These are phyloP conservation scores for Cystobasidium sp. DNA, from an alignment of 1,284 basidiomycete genomes.

Conservation along the genomic window DNA sequence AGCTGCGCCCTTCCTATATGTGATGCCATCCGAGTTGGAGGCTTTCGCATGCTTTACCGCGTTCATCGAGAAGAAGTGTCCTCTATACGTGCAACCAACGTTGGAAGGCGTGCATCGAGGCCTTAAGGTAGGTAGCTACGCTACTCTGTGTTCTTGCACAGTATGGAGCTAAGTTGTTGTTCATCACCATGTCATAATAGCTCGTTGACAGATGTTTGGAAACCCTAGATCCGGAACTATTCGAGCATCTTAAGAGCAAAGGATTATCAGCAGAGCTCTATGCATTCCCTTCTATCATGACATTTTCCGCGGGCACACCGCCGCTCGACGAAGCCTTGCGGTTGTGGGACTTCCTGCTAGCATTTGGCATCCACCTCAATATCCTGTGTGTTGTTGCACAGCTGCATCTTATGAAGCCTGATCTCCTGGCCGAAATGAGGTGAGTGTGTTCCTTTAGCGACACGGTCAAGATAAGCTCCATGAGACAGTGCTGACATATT, in stretches of 20 bases:
- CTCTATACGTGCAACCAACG: conserved; percentile 92
- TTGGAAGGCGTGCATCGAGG: conserved; percentile 92
- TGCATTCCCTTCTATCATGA: conserved; percentile 93
- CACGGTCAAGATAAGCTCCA: background rate
- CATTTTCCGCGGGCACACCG: conserved; percentile 93
- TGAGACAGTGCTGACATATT: background rate
- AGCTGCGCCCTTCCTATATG: conserved; percentile 94
- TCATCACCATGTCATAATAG: conserved; percentile 59
- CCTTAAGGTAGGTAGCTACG: conserved; percentile 69
- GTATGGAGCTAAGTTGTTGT: background rate
- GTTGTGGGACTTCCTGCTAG: conserved; percentile 95
- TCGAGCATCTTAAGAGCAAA: conserved; percentile 77
- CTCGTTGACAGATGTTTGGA: conserved; percentile 88
- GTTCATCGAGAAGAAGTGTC: conserved; percentile 91
- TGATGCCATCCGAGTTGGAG: conserved; percentile 92
- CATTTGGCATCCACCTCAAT: conserved; percentile 94
- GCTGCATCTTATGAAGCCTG: conserved; percentile 82
- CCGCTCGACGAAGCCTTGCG: conserved; percentile 90
- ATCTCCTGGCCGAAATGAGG: conserved; percentile 75
- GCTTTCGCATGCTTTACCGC: conserved; percentile 93
- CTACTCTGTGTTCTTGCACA: background rate
- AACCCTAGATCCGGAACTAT: conserved; percentile 85
- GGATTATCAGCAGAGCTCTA: conserved; percentile 98
- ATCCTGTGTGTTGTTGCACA: conserved; percentile 96
- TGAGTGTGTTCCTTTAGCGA: background rate